Evolutionary conservation across 306 rosid species (phyloP), one percentile per base, ranked within the genome.

Genomic region (Inga leiocalycina): DNA sequence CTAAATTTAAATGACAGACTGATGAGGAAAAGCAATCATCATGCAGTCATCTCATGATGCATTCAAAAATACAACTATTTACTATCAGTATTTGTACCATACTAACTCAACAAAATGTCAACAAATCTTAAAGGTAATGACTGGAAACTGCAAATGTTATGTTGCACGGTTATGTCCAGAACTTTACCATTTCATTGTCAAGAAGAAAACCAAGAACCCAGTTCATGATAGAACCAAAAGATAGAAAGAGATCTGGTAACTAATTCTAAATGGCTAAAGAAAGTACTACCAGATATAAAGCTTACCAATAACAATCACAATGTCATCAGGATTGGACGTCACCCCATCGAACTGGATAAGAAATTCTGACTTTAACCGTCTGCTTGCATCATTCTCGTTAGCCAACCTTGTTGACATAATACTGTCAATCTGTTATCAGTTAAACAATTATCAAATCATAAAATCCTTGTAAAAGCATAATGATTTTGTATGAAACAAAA

Each of bases 341-440:
- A 96, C 98, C 75, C 99, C 99, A 88, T 96, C 99, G 87, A 96
- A 96, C 87, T 96, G 99, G 77, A 96, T 92, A 52, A 96, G 92
- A 80, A 96, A 96, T 92, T 96, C 99, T 54, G 98, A 96, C 86
- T 96, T 96, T 82, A 96, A 87, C 82, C 97, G 88, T 89, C 99
- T 91, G 86, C 99, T 96, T 65, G 99, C 97, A 64, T 96, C 99
- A 90, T 91, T 88, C 82, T 96, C 99, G 75, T 88, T 89, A 43
- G 94, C 89, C 87, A 73, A 70, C 84, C 99, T 96, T 76, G 94
- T 91, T 66, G 99, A 96, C 99, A 96, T 91, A 74, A 96, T 88
- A 86, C 99, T 96, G 81, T 96, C 99, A 89, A 96, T 92, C 99
- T 96, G 90, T 77, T 43, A 76, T 69, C 75, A 83, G 71, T 56